Conservation (phyloP, 2,329 filamentous ascomycete species). For the Paramyrothecium sp. region DNA sequence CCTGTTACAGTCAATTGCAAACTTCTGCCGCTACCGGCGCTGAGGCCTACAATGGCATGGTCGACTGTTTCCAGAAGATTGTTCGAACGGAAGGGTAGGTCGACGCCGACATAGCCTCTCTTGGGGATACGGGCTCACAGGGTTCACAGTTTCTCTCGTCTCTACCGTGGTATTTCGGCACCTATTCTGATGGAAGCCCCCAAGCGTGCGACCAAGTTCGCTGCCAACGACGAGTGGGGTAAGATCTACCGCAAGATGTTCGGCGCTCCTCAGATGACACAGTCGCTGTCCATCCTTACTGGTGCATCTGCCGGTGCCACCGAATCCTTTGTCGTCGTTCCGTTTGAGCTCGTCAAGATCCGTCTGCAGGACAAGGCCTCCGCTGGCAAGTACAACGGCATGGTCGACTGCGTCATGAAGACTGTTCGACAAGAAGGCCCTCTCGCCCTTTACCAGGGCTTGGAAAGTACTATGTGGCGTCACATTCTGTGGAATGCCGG, state of each 20-base stretch:
- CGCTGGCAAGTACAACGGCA: slow-evolving; percentile 81
- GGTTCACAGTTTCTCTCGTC: slow-evolving; percentile 69
- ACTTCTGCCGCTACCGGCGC: slow-evolving; percentile 69
- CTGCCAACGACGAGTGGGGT: slow-evolving; percentile 98
- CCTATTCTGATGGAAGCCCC: slow-evolving; percentile 96
- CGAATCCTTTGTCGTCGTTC: slow-evolving; percentile 94
- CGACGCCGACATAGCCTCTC: slow-evolving; percentile 2
- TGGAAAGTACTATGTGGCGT: slow-evolving; percentile 95
- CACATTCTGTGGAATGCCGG: slow-evolving; percentile 89
- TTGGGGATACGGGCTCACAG: slow-evolving; percentile 16
- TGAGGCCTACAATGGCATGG: slow-evolving; percentile 93
- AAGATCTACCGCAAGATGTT: slow-evolving; percentile 89
- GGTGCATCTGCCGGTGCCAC: slow-evolving; percentile 94
- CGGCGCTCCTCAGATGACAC: slow-evolving; percentile 82
- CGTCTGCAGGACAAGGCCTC: slow-evolving; percentile 94
- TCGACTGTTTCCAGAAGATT: slow-evolving; percentile 98
- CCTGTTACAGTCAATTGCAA: slow-evolving; percentile 72
- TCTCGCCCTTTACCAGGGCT: slow-evolving; percentile 90
- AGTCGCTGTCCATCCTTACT: slow-evolving; percentile 87
- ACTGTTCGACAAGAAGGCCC: slow-evolving; percentile 81
- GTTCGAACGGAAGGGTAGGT: slow-evolving; percentile 88
- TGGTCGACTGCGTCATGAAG: slow-evolving; percentile 77
- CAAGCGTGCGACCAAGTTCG: slow-evolving; percentile 97
- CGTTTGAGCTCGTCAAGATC: slow-evolving; percentile 98
- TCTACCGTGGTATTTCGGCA: slow-evolving; percentile 94